These are phyloP conservation scores for Phytopythium helicoides DNA, from an alignment of 352 stramenopile genomes.

Conservation along the genomic window DNA sequence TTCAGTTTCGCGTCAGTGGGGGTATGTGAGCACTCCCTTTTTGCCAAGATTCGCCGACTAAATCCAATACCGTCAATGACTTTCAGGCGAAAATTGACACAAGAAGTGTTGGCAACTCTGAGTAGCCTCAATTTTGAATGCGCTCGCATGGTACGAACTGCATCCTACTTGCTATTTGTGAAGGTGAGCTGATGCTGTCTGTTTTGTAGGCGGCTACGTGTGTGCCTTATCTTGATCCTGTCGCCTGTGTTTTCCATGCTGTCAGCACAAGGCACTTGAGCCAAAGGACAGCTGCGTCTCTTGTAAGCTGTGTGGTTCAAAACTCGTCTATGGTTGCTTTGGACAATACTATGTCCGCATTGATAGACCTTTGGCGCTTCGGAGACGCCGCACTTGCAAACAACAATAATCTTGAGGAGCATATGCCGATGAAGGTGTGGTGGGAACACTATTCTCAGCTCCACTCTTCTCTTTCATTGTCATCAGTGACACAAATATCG, in stretches of 20 bases:
- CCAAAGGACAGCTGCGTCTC: neutral
- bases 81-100: slow-evolving; percentile 3
- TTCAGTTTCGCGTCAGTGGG: slow-evolving; percentile 20
- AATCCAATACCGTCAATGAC: no score
- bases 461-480: neutral
- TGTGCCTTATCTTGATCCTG: slow-evolving; percentile 2
- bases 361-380: slow-evolving; percentile 5
- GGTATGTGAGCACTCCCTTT: no score
- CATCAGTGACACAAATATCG: no score
- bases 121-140: no score
- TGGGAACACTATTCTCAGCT: slow-evolving; percentile 1
- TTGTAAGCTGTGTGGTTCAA: neutral
- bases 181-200: neutral
- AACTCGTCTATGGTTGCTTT: neutral
- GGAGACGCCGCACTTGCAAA: neutral
- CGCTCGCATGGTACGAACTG: neutral
- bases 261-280: neutral
- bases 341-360: neutral
- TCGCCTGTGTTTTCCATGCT: neutral
- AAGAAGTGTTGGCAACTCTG: neutral
- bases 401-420: neutral
- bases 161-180: neutral
- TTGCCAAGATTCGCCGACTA: no score
- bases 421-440: neutral
- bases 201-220: slow-evolving; percentile 1